Evolutionary conservation across 1,139 yeast genomes (phyloP).

Genomic region (Candida tetrigidarum): DNA sequence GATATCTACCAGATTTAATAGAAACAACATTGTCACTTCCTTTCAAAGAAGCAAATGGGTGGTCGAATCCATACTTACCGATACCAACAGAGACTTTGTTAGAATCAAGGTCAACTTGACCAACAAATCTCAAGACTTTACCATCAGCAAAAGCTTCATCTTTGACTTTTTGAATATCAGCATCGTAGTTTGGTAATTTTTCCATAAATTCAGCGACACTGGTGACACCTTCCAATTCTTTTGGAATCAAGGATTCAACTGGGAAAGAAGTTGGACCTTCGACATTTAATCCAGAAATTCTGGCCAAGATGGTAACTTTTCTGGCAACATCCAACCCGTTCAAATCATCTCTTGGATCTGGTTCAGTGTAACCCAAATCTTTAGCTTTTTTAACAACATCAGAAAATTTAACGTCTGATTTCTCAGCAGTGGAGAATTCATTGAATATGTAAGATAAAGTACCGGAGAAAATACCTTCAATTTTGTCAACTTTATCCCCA

Average conservation of each 20-base stretch:
- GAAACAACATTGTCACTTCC: slow-evolving; percentile 97
- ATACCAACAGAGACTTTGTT: slow-evolving; percentile 82
- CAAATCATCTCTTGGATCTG: slow-evolving; percentile 98
- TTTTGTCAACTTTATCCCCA: slow-evolving; percentile 88
- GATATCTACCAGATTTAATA: slow-evolving; percentile 87
- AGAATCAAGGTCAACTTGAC: slow-evolving; percentile 77
- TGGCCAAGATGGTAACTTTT: slow-evolving; percentile 93
- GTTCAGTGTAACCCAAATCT: slow-evolving; percentile 94
- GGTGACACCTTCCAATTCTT: slow-evolving; percentile 72
- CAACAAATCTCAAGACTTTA: slow-evolving; percentile 92
- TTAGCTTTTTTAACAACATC: slow-evolving; percentile 90
- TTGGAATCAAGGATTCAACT: slow-evolving; percentile 90
- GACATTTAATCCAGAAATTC: slow-evolving; percentile 85
- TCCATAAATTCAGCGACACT: slow-evolving; percentile 79
- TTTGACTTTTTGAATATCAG: slow-evolving; percentile 74
- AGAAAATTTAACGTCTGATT: slow-evolving; percentile 70
- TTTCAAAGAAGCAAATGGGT: slow-evolving; percentile 93
- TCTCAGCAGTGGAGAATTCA: slow-evolving; percentile 76
- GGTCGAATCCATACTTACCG: slow-evolving; percentile 81
- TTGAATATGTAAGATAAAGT: slow-evolving; percentile 96
- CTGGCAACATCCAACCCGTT: slow-evolving; percentile 98
- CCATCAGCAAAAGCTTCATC: slow-evolving; percentile 80
- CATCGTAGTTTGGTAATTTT: slow-evolving; percentile 82
- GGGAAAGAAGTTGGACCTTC: slow-evolving; percentile 97
- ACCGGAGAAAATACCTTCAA: slow-evolving; percentile 97